These are phyloP conservation scores for Colletotrichum orbiculare DNA, from an alignment of 2,329 filamentous ascomycete species.

Conservation along the genomic window DNA sequence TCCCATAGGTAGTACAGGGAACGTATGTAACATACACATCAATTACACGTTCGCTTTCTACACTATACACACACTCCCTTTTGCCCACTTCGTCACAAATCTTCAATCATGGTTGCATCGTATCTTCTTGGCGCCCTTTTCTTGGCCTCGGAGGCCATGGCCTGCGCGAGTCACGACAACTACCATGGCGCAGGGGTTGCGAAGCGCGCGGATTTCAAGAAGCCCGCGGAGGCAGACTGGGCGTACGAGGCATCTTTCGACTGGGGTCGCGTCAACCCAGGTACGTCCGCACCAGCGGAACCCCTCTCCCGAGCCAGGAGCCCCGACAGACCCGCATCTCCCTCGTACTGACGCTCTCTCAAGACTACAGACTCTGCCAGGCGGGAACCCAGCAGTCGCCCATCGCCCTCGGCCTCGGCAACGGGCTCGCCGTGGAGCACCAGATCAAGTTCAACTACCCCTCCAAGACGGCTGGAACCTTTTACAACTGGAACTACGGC, in stretches of 20 bases:
- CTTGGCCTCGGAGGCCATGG: slow-evolving; percentile 9
- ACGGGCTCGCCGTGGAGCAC: slow-evolving; percentile 54
- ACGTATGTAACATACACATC: neutral
- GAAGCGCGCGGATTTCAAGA: slow-evolving; percentile 15
- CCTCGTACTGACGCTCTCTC: neutral
- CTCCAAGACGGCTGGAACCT: slow-evolving; percentile 47
- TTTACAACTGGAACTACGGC: slow-evolving; percentile 63
- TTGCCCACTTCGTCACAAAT: neutral
- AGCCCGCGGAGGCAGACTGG: slow-evolving; percentile 18
- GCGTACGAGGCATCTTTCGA: slow-evolving; percentile 33
- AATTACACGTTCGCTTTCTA: neutral
- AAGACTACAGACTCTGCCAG: slow-evolving; percentile 51
- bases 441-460: slow-evolving; percentile 55
- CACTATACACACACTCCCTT: neutral
- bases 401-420: slow-evolving; percentile 53
- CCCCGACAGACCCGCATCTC: too few relatives aligned
- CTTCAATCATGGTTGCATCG: neutral
- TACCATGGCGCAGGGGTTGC: neutral
- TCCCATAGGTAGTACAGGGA: neutral
- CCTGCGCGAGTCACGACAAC: slow-evolving; percentile 23
- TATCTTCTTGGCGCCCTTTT: neutral
- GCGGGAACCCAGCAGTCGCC: slow-evolving; percentile 62
- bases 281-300: slow-evolving; percentile 2
- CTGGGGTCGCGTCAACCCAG: slow-evolving; percentile 24
- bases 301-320: too few relatives aligned